Evolutionary conservation across 2,329 filamentous ascomycete genomes (phyloP).

Genomic region (Malbranchea cinnamomea): DNA sequence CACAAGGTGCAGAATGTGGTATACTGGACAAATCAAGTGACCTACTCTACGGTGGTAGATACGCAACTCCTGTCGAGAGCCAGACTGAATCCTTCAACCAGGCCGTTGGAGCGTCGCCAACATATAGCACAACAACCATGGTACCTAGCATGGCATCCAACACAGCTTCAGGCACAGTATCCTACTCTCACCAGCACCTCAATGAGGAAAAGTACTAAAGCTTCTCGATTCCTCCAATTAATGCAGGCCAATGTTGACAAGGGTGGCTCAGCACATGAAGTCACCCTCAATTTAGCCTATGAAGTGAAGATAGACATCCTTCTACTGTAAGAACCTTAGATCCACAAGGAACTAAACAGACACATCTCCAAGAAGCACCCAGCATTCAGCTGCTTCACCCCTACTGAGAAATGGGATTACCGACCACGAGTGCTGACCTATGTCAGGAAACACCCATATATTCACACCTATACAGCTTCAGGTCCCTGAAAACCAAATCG

Average conservation of each 20-base stretch:
- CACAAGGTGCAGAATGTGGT: neutral
- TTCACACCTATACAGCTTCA: neutral
- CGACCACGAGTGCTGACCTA: slow-evolving; percentile 1
- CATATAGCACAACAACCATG: neutral
- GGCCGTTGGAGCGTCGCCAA: neutral
- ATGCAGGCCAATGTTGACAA: slow-evolving; percentile 1
- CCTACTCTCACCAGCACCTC: neutral
- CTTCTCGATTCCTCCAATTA: neutral
- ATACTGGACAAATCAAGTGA: slow-evolving; percentile 1
- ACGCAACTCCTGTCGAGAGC: neutral
- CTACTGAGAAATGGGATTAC: slow-evolving; percentile 1
- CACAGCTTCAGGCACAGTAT: neutral
- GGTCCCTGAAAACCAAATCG: neutral
- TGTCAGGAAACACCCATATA: slow-evolving; percentile 1
- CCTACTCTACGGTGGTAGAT: neutral
- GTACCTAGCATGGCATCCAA: neutral
- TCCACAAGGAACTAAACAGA: neutral
- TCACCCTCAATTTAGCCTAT: neutral
- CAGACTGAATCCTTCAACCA: neutral
- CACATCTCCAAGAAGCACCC: slow-evolving; percentile 1
- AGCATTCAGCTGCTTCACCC: slow-evolving; percentile 2
- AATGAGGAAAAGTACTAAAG: slow-evolving; percentile 1
- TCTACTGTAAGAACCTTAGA: neutral
- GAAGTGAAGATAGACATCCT: slow-evolving; percentile 1
- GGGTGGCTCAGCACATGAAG: slow-evolving; percentile 1